phyloP scores from a whole-genome alignment of 768 basidiomycete genomes.

The Sistotremastrum suecicum region DNA sequence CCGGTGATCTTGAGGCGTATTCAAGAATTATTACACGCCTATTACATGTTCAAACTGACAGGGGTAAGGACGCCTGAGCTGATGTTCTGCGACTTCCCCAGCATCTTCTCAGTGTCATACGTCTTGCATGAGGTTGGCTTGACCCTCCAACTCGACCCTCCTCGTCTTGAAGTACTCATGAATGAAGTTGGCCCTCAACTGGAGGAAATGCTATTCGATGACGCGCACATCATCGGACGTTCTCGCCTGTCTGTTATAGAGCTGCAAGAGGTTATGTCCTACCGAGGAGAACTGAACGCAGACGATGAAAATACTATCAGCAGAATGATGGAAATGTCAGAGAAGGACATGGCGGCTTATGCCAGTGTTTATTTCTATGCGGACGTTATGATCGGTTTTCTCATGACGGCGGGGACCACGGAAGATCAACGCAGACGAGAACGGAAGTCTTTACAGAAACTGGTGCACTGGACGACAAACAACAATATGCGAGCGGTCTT shows the following conservation, averaged over 20 bases:
- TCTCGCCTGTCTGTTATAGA: slow-evolving; percentile 10
- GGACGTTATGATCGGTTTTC: slow-evolving; percentile 14
- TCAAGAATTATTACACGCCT: slow-evolving; percentile 14
- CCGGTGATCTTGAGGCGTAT: slow-evolving; percentile 13
- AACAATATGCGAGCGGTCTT: slow-evolving; percentile 8
- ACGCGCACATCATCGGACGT: slow-evolving; percentile 14
- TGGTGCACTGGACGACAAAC: slow-evolving; percentile 14
- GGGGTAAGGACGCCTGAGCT: slow-evolving; percentile 9
- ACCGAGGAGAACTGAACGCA: slow-evolving; percentile 14
- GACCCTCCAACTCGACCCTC: slow-evolving; percentile 13
- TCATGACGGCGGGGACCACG: slow-evolving; percentile 7
- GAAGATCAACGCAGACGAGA: slow-evolving; percentile 3
- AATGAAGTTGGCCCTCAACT: slow-evolving; percentile 9
- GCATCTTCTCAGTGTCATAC: slow-evolving; percentile 12
- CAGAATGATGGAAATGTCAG: slow-evolving; percentile 10
- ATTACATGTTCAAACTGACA: slow-evolving; percentile 11
- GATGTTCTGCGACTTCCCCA: slow-evolving; percentile 14
- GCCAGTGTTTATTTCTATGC: slow-evolving; percentile 14
- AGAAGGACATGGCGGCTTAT: slow-evolving; percentile 12
- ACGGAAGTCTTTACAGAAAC: slow-evolving; percentile 10
- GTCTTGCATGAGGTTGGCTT: slow-evolving; percentile 15
- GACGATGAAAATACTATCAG: slow-evolving; percentile 9
- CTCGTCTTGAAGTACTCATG: slow-evolving; percentile 12
- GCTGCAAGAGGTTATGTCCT: slow-evolving; percentile 7
- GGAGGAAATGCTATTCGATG: slow-evolving; percentile 15